phyloP scores from a whole-genome alignment of 495 filamentous ascomycete species.

The Xeromyces bisporus region DNA sequence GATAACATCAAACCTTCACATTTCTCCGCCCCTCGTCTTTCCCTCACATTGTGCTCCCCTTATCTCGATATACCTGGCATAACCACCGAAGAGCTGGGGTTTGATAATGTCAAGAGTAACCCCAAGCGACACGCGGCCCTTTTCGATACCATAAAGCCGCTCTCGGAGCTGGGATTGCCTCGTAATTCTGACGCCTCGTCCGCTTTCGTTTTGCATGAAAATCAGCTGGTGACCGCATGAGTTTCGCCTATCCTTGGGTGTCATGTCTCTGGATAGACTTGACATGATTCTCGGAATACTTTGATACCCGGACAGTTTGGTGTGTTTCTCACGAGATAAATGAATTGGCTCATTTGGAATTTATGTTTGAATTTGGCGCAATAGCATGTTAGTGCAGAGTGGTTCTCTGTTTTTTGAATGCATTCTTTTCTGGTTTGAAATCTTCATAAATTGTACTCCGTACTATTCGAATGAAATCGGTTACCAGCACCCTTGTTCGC shows the following conservation, averaged over 20 bases:
- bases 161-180: slow-evolving; percentile 15
- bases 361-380: slow-evolving; percentile 29
- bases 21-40: slow-evolving; percentile 14
- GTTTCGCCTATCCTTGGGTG: no score
- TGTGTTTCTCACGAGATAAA: no score
- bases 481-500: no score
- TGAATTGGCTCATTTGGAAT: slow-evolving; percentile 34
- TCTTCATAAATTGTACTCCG: neutral
- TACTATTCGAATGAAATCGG: no score
- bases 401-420: neutral
- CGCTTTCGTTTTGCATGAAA: slow-evolving; percentile 10
- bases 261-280: no score
- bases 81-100: slow-evolving; percentile 19
- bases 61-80: slow-evolving; percentile 19
- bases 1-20: slow-evolving; percentile 17
- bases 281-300: no score
- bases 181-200: slow-evolving; percentile 13
- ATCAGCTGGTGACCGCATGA: no score
- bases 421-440: slow-evolving; percentile 1
- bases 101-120: slow-evolving; percentile 19
- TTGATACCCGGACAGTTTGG: no score
- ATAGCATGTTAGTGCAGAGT: slow-evolving; percentile 3
- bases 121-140: slow-evolving; percentile 31
- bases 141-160: slow-evolving; percentile 18
- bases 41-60: slow-evolving; percentile 16